Percentiles rank a stretch among this genome's conserved stretches.
Evolutionary conservation across 2,329 filamentous ascomycete species (phyloP).

Genomic region (Diaporthe sp.): DNA sequence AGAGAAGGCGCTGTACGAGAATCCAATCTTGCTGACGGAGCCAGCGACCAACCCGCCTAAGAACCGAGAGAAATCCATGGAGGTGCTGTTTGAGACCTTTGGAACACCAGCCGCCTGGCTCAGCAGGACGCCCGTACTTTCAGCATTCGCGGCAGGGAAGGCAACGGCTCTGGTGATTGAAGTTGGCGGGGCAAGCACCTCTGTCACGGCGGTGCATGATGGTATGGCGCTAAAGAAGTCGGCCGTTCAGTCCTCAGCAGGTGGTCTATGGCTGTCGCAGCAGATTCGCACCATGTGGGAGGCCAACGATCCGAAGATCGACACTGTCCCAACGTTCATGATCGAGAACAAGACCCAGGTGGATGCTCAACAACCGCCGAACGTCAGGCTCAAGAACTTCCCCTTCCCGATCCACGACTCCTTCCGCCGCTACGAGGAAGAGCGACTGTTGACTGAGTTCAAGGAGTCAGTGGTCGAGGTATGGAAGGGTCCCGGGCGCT

Average conservation of each 20-base stretch:
- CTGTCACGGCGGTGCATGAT: slow-evolving; percentile 91
- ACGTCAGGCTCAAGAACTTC: slow-evolving; percentile 80
- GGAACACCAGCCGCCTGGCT: slow-evolving; percentile 95
- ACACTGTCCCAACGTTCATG: slow-evolving; percentile 86
- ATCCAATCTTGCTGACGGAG: slow-evolving; percentile 92
- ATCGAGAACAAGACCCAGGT: slow-evolving; percentile 89
- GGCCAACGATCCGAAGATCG: slow-evolving; percentile 74
- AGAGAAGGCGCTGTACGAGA: slow-evolving; percentile 86
- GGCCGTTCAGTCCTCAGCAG: slow-evolving; percentile 85
- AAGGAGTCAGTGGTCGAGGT: slow-evolving; percentile 97
- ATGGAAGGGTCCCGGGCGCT: slow-evolving; percentile 83
- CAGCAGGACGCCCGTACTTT: slow-evolving; percentile 86
- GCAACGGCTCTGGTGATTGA: slow-evolving; percentile 93
- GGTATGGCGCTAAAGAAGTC: slow-evolving; percentile 94
- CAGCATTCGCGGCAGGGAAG: slow-evolving; percentile 93
- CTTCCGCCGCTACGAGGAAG: slow-evolving; percentile 88
- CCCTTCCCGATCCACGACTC: slow-evolving; percentile 70
- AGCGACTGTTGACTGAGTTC: slow-evolving; percentile 93
- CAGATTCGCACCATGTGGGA: slow-evolving; percentile 88
- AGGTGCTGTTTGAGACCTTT: slow-evolving; percentile 98
- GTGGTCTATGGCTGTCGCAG: slow-evolving; percentile 88
- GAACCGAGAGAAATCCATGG: slow-evolving; percentile 91
- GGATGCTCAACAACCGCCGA: slow-evolving; percentile 83
- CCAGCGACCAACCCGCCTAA: slow-evolving; percentile 92
- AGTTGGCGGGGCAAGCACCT: slow-evolving; percentile 88